These are phyloP conservation scores for Microcera coccophila DNA, from an alignment of 2,329 filamentous ascomycete genomes.

Conservation along the genomic window DNA sequence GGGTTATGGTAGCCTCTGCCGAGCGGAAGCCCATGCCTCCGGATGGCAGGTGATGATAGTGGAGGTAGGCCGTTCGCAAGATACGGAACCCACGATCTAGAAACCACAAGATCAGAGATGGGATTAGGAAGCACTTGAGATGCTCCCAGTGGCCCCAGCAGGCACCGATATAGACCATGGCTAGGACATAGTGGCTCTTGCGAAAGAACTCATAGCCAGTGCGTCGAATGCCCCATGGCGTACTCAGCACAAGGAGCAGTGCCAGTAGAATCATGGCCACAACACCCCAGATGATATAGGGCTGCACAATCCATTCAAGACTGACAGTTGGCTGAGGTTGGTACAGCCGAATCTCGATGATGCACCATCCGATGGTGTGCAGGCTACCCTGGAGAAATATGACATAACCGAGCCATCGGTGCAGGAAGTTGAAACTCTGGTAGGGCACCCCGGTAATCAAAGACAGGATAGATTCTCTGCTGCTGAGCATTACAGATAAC, in stretches of 20 bases:
- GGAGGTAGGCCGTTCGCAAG: conserved; percentile 55
- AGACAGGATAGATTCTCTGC: conserved; percentile 65
- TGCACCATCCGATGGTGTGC: conserved; percentile 68
- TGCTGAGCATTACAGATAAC: conserved; percentile 63
- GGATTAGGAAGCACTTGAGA: conserved; percentile 65
- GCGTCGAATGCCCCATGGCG: conserved; percentile 52
- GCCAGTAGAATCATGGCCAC: conserved; percentile 63
- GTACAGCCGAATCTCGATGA: conserved; percentile 64
- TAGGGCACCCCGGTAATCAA: conserved; percentile 70
- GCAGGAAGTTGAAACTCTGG: conserved; percentile 73
- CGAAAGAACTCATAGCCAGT: conserved; percentile 77
- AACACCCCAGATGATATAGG: conserved; percentile 70
- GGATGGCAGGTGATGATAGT: conserved; percentile 49
- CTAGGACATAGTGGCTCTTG: conserved; percentile 68
- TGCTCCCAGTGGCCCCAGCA: conserved; percentile 72
- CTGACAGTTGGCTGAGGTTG: conserved; percentile 64
- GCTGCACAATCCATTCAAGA: conserved; percentile 54
- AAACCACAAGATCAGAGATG: conserved; percentile 61
- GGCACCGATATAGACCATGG: conserved; percentile 69
- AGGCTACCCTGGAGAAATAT: conserved; percentile 65
- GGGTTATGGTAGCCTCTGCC: conserved; percentile 41
- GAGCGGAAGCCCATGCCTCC: conserved; percentile 51
- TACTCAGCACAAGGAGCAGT: conserved; percentile 58
- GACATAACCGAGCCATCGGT: conserved; percentile 71
- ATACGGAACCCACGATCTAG: conserved; percentile 60